Percentiles rank a stretch among this genome's conserved stretches.
Evolutionary conservation across 2,329 filamentous ascomycete species (phyloP).

Genomic region (Sporothrix luriei): DNA sequence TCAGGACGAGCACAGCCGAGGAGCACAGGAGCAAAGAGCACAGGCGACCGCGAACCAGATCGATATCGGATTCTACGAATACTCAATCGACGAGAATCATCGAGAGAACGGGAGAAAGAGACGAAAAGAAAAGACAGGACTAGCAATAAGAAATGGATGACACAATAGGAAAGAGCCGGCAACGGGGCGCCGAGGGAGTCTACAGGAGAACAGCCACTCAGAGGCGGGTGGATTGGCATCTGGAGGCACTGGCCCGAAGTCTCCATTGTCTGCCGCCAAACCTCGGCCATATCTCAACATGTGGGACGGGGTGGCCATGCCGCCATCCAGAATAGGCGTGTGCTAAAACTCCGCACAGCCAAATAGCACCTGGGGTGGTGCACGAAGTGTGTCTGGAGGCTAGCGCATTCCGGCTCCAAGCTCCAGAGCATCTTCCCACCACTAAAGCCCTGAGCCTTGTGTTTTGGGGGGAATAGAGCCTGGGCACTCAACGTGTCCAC

Average conservation of each 20-base stretch:
- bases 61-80: background rate
- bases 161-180: constrained; percentile 16
- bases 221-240: constrained; percentile 23
- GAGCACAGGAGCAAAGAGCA: constrained; percentile 4
- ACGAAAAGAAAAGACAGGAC: constrained; percentile 18
- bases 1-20: background rate
- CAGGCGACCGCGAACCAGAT: background rate
- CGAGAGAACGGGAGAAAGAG: background rate
- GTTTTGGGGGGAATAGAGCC: background rate
- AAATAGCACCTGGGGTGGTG: background rate
- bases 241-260: constrained; percentile 28
- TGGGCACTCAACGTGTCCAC: background rate
- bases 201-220: constrained; percentile 27
- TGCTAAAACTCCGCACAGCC: constrained; percentile 26
- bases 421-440: constrained; percentile 4
- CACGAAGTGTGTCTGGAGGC: constrained; percentile 20
- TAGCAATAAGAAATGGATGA: constrained; percentile 3
- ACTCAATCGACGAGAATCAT: constrained; percentile 2
- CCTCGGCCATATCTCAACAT: constrained; percentile 37
- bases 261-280: constrained; percentile 33
- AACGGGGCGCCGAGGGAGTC: constrained; percentile 30
- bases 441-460: background rate
- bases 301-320: constrained; percentile 31
- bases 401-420: constrained; percentile 28
- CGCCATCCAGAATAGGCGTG: constrained; percentile 31